These are phyloP conservation scores for Stagonosporopsis rhizophila DNA, from an alignment of 2,329 filamentous ascomycete genomes.

Conservation along the genomic window DNA sequence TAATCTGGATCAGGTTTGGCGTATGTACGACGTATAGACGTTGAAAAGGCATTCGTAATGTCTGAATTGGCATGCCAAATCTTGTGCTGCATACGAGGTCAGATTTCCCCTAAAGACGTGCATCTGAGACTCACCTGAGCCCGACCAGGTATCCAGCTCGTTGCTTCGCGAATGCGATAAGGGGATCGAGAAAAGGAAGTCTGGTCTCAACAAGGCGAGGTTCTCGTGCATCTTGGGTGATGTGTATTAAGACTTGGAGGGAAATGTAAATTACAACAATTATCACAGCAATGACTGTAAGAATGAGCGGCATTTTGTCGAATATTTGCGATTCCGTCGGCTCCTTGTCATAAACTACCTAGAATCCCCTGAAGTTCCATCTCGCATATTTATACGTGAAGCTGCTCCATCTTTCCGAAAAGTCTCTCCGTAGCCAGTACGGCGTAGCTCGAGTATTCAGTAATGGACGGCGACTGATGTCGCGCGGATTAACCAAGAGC, in stretches of 20 bases:
- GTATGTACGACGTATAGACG: constrained; percentile 54
- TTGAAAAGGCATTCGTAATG: constrained; percentile 51
- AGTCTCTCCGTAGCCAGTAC: background rate
- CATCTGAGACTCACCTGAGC: background rate
- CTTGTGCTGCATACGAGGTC: constrained; percentile 10
- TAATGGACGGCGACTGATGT: constrained; percentile 11
- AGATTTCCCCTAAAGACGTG: background rate
- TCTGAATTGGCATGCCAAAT: constrained; percentile 48
- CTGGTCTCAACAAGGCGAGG: constrained; percentile 4
- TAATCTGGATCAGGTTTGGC: constrained; percentile 45
- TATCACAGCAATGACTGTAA: background rate
- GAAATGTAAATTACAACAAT: background rate
- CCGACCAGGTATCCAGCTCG: background rate
- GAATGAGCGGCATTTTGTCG: background rate
- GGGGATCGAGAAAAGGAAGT: constrained; percentile 1
- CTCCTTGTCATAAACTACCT: background rate
- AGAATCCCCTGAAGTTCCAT: background rate
- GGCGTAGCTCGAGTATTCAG: background rate
- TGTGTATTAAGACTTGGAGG: constrained; percentile 1
- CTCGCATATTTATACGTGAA: constrained; percentile 2
- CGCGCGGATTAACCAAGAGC: constrained; percentile 6
- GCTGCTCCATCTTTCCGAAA: background rate
- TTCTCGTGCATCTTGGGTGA: constrained; percentile 3
- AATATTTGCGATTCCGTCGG: background rate
- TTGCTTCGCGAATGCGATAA: constrained; percentile 5